Conservation (phyloP, 129 eudicot species). For the Flaveria brownii region DNA sequence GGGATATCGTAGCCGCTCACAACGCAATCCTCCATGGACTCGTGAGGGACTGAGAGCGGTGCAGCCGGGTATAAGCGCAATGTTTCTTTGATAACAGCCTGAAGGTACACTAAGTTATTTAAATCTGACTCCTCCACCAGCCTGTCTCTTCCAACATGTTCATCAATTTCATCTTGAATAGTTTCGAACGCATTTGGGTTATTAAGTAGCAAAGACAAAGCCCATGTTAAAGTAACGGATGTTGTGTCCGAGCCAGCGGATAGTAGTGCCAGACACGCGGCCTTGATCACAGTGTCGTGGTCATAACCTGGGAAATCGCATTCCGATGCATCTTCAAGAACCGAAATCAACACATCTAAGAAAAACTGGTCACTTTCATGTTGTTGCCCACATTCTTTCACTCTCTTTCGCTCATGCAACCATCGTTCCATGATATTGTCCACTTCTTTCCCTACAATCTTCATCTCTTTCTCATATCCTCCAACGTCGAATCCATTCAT, state of each 20-base stretch:
- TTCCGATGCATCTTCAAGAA: slow-evolving; percentile 24
- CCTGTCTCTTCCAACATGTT: slow-evolving; percentile 34
- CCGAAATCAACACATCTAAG: slow-evolving; percentile 27
- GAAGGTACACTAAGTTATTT: slow-evolving; percentile 6
- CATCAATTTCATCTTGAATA: slow-evolving; percentile 18
- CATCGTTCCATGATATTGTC: slow-evolving; percentile 33
- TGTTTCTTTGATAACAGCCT: slow-evolving; percentile 1
- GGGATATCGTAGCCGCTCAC: slow-evolving; percentile 6
- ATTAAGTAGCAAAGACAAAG: slow-evolving; percentile 14
- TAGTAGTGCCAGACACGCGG: slow-evolving; percentile 24
- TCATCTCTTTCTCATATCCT: slow-evolving; percentile 40
- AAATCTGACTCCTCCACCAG: neutral
- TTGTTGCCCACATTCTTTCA: neutral
- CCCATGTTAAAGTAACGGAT: neutral
- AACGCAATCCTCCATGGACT: slow-evolving; percentile 19
- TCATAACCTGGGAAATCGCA: slow-evolving; percentile 27
- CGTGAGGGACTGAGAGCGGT: slow-evolving; percentile 22
- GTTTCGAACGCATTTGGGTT: neutral
- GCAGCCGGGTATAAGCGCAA: neutral
- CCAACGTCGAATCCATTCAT: slow-evolving; percentile 38
- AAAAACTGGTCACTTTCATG: slow-evolving; percentile 16
- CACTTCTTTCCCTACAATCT: slow-evolving; percentile 19
- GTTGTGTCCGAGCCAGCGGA: neutral
- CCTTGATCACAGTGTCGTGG: slow-evolving; percentile 27
- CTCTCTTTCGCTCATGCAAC: slow-evolving; percentile 27